A percentile compares a stretch with the other conserved stretches of the same genome.
Evolutionary conservation across 306 rosid species (phyloP).

Genomic region (Vigna mungo): DNA sequence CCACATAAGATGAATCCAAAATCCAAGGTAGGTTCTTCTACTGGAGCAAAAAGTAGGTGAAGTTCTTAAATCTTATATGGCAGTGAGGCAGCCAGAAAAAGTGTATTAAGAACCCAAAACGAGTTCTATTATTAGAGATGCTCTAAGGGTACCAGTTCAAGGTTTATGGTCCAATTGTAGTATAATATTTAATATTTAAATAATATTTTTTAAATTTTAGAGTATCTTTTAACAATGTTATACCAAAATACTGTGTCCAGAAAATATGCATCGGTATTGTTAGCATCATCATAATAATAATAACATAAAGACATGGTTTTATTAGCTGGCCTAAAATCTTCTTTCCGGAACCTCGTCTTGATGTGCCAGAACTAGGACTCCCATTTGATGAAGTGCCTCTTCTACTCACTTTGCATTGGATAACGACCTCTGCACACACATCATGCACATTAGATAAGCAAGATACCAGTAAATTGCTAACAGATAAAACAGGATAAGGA

Average conservation of each 20-base stretch:
- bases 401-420: constrained; percentile 65
- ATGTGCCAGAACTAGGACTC: constrained; percentile 51
- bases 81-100: too few relatives aligned
- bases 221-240: not conserved
- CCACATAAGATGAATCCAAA: too few relatives aligned
- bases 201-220: not conserved
- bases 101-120: too few relatives aligned
- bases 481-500: constrained; percentile 15
- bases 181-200: not conserved
- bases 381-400: constrained; percentile 56
- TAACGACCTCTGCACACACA: constrained; percentile 54
- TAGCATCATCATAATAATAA: not conserved
- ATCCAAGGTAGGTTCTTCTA: too few relatives aligned
- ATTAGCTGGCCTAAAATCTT: constrained; percentile 35
- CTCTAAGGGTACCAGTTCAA: not conserved
- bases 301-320: not conserved
- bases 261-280: not conserved
- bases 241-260: not conserved
- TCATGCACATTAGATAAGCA: constrained; percentile 35
- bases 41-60: too few relatives aligned
- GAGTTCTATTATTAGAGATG: too few relatives aligned
- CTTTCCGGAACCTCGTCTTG: constrained; percentile 68
- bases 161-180: not conserved
- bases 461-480: not conserved
- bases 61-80: too few relatives aligned